These are phyloP conservation scores for Abortiporus biennis DNA, from an alignment of 1,284 basidiomycete species.

Conservation along the genomic window DNA sequence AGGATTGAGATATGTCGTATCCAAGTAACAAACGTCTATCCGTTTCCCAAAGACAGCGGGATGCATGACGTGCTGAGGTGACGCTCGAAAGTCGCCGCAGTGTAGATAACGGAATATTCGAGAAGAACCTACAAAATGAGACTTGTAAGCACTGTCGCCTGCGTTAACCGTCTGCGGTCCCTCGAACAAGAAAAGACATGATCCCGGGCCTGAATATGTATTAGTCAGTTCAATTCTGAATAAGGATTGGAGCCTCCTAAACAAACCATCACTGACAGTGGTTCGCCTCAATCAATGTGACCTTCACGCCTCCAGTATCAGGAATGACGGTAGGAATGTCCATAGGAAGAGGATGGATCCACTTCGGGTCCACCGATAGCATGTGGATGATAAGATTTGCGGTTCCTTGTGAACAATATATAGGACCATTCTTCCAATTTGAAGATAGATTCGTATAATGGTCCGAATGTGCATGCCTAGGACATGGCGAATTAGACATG, in stretches of 20 bases:
- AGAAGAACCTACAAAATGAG: slow-evolving; percentile 62
- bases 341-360: slow-evolving; percentile 84
- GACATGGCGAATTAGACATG: slow-evolving; percentile 1
- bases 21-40: slow-evolving; percentile 88
- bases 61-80: slow-evolving; percentile 79
- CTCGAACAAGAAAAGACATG: slow-evolving; percentile 90
- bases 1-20: slow-evolving; percentile 95
- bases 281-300: slow-evolving; percentile 96
- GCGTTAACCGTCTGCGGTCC: slow-evolving; percentile 86
- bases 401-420: slow-evolving; percentile 92
- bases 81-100: slow-evolving; percentile 92
- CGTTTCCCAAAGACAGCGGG: slow-evolving; percentile 73
- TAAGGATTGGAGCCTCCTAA: too few relatives aligned
- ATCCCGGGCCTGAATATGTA: slow-evolving; percentile 79
- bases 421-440: slow-evolving; percentile 85
- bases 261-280: slow-evolving; percentile 57
- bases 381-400: slow-evolving; percentile 89
- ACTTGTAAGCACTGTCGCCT: slow-evolving; percentile 74
- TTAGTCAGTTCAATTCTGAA: too few relatives aligned
- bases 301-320: slow-evolving; percentile 79
- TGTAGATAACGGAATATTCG: slow-evolving; percentile 86
- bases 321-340: slow-evolving; percentile 73
- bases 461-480: slow-evolving; percentile 89
- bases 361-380: slow-evolving; percentile 82
- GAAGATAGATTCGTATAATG: slow-evolving; percentile 89